A percentile compares a stretch with the other conserved stretches of the same genome.
Conservation (phyloP, 441 rosid species). For the Raphanus hybrid region DNA sequence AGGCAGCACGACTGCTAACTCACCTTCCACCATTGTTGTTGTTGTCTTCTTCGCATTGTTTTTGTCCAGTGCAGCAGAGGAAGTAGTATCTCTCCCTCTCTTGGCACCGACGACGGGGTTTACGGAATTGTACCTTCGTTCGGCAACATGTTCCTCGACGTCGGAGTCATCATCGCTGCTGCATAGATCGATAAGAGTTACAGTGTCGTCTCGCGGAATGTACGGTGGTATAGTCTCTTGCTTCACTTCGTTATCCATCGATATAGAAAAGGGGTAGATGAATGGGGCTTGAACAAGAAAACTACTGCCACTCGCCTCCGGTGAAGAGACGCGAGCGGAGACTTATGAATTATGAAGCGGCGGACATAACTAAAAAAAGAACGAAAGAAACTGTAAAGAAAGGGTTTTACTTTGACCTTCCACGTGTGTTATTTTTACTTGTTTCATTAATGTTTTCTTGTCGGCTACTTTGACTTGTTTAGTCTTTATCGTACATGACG, state of each 20-base stretch:
- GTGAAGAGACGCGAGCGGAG: not conserved
- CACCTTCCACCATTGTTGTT: not conserved
- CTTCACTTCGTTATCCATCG: constrained; percentile 47
- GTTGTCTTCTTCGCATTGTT: constrained; percentile 28
- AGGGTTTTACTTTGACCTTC: too few species aligned
- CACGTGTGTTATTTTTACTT: too few species aligned
- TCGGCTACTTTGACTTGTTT: too few species aligned
- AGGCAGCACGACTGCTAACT: constrained; percentile 44
- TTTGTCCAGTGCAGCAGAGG: constrained; percentile 37
- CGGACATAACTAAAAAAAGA: too few species aligned
- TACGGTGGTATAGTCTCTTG: constrained; percentile 41
- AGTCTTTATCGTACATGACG: too few species aligned
- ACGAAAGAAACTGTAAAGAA: too few species aligned
- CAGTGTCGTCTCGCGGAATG: constrained; percentile 6
- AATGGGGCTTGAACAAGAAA: not conserved
- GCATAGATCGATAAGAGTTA: constrained; percentile 54
- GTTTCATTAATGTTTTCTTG: too few species aligned
- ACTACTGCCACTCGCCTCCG: not conserved
- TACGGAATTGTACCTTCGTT: not conserved
- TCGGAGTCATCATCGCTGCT: constrained; percentile 56
- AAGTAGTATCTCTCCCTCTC: constrained; percentile 40
- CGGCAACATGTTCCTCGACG: constrained; percentile 21
- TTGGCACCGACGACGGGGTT: constrained; percentile 17
- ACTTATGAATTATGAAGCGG: too few species aligned
- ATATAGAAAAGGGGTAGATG: not conserved